Conservation (phyloP, 805 yeast genomes). For the Starmerella potacharoeniae region DNA sequence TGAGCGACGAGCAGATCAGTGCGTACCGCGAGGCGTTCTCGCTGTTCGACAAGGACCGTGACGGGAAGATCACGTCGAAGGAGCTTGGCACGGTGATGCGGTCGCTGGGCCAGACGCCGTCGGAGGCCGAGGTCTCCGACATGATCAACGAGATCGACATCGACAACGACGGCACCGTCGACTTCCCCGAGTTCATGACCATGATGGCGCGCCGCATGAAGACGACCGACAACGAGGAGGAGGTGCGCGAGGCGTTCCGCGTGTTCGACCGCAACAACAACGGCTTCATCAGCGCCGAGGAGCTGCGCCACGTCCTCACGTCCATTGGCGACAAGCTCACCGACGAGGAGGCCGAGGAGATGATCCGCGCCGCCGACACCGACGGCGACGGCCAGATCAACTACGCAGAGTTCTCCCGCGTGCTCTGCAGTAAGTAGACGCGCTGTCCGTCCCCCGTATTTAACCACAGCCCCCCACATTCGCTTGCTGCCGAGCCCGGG, state of each 20-base stretch:
- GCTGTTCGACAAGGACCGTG: slow-evolving; percentile 90
- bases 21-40: slow-evolving; percentile 98
- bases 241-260: slow-evolving; percentile 92
- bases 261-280: slow-evolving; percentile 91
- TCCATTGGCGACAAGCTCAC: slow-evolving; percentile 94
- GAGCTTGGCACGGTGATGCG: slow-evolving; percentile 98
- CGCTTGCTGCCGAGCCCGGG: neutral
- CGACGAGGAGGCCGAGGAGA: slow-evolving; percentile 94
- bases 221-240: slow-evolving; percentile 95
- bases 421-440: slow-evolving; percentile 35
- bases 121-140: slow-evolving; percentile 90
- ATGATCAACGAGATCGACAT: slow-evolving; percentile 95
- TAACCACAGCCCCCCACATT: neutral
- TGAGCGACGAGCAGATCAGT: slow-evolving; percentile 90
- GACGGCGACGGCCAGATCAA: slow-evolving; percentile 92
- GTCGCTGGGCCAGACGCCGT: slow-evolving; percentile 94
- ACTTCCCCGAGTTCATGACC: slow-evolving; percentile 70
- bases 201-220: slow-evolving; percentile 89
- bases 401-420: slow-evolving; percentile 89
- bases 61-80: slow-evolving; percentile 86
- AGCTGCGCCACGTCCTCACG: slow-evolving; percentile 90
- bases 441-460: neutral
- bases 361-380: slow-evolving; percentile 91
- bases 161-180: slow-evolving; percentile 84
- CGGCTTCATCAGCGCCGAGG: slow-evolving; percentile 93